Percentiles rank a stretch among this genome's conserved stretches.
Conservation (phyloP, 2,329 filamentous ascomycete species). For the Phoma sp. region DNA sequence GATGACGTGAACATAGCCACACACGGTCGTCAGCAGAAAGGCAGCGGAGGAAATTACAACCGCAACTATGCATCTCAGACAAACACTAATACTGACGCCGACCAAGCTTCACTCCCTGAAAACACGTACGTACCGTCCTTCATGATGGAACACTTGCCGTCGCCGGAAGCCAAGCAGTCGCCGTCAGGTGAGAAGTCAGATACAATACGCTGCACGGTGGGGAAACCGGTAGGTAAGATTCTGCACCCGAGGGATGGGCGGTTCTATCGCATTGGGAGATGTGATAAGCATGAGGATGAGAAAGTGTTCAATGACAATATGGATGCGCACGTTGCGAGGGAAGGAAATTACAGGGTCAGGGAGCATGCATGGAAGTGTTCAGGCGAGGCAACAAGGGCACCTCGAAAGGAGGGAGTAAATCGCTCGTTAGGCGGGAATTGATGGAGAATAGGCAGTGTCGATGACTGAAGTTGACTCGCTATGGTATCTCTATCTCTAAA, state of each 20-base stretch:
- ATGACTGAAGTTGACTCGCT: conserved; percentile 3
- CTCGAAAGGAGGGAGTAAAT: background rate
- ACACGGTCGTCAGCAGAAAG: background rate
- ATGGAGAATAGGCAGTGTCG: background rate
- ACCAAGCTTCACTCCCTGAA: background rate
- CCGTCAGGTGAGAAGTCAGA: background rate
- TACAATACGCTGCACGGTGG: background rate
- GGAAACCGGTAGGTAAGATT: background rate
- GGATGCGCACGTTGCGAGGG: background rate
- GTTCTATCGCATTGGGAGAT: background rate
- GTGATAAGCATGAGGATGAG: background rate
- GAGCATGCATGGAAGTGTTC: conserved; percentile 4
- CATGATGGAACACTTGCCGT: background rate
- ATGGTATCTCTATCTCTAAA: conserved; percentile 16
- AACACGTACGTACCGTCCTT: background rate
- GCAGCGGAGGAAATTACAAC: background rate
- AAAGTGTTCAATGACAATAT: background rate
- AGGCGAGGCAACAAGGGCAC: background rate
- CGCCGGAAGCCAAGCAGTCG: background rate
- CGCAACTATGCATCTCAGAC: background rate
- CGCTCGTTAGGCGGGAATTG: background rate
- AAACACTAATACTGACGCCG: background rate
- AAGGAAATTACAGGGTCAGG: background rate
- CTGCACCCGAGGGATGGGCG: background rate
- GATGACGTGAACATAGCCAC: no score